Conservation (phyloP, 1,284 basidiomycete species). For the Malassezia japonica region DNA sequence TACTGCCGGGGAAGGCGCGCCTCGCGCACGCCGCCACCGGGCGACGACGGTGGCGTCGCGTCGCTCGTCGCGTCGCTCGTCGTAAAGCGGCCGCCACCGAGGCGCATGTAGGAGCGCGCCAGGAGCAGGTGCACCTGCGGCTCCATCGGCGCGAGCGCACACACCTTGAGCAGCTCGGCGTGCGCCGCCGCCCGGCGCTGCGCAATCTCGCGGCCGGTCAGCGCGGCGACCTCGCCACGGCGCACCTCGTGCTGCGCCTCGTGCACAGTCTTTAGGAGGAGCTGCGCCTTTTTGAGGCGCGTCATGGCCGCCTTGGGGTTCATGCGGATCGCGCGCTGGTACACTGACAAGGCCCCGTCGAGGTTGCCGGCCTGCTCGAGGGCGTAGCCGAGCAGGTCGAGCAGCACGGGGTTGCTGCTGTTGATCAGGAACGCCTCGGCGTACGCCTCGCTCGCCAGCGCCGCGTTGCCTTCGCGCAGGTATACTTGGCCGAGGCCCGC, state of each 20-base stretch:
- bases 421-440: slow-evolving; percentile 34
- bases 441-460: slow-evolving; percentile 33
- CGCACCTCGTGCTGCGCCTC: neutral
- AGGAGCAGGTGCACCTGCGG: slow-evolving; percentile 40
- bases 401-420: slow-evolving; percentile 30
- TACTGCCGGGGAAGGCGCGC: slow-evolving; percentile 18
- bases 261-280: slow-evolving; percentile 12
- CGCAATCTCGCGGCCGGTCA: neutral
- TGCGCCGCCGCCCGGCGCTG: slow-evolving; percentile 25
- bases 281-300: slow-evolving; percentile 19
- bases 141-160: slow-evolving; percentile 35
- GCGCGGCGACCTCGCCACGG: neutral
- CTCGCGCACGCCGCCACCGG: slow-evolving; percentile 11
- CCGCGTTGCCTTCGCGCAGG: slow-evolving; percentile 26
- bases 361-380: slow-evolving; percentile 15
- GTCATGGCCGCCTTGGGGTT: slow-evolving; percentile 22
- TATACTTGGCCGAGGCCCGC: slow-evolving; percentile 40
- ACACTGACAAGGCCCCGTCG: slow-evolving; percentile 19
- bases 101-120: slow-evolving; percentile 43
- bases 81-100: slow-evolving; percentile 37
- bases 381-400: slow-evolving; percentile 39
- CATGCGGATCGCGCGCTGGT: slow-evolving; percentile 18
- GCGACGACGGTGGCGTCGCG: neutral
- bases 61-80: neutral
- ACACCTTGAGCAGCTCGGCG: slow-evolving; percentile 29